Base-by-base conservation (phyloP, 2,329 filamentous ascomycete species). In the Passalora sequoiae region DNA sequence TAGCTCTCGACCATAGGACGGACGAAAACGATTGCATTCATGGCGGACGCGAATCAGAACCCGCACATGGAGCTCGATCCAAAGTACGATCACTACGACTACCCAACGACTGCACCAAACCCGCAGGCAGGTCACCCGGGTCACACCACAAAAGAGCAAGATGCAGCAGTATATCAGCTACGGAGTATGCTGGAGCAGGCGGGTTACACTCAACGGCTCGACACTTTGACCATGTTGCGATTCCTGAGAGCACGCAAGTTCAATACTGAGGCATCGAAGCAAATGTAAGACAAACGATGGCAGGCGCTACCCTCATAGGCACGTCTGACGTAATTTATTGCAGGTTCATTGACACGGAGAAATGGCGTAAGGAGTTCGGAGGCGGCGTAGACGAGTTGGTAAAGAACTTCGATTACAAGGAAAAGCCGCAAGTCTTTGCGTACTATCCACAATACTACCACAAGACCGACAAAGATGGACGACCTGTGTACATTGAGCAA, bases 361-460 rank as follows among this genome's bases (percentile, higher is more conserved):
- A 85, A 65, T 98, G 92, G 92, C 81, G 92, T 66, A 82, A 84
- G 66, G 81, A 89, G 44, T 92, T 85, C 61, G 81, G 85, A 51
- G 71, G 66, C 44, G 71, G 72, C 47, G 85, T 94, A 22, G 87
- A 96, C 69, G 77, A 89, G 53, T 77, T 87, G 27, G 80, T 91
- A 42, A 80, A 79, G 51, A 83, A 72, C 57, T 95, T 94, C 75
- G 81, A 92, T 47, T 96, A 95, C 73, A 76, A 76, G 52, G 89
- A 96, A 77, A 92, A 91, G 69, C 65, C 78, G 43, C 67, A 91
- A 64, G 78, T 98, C 46, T 86, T 86, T 69, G 74, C 91, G 69
- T 95, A 86, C 76, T 98, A 98, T 72, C 88, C 88, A 36, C 92
- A 98, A 72, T 98, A 92, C 75, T 98, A 98, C 74, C 92, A 98